Percentiles rank a stretch among this genome's conserved stretches.
Evolutionary conservation across 148 eudicot genomes (phyloP).

Genomic region (Vaccinium vitisidaea): DNA sequence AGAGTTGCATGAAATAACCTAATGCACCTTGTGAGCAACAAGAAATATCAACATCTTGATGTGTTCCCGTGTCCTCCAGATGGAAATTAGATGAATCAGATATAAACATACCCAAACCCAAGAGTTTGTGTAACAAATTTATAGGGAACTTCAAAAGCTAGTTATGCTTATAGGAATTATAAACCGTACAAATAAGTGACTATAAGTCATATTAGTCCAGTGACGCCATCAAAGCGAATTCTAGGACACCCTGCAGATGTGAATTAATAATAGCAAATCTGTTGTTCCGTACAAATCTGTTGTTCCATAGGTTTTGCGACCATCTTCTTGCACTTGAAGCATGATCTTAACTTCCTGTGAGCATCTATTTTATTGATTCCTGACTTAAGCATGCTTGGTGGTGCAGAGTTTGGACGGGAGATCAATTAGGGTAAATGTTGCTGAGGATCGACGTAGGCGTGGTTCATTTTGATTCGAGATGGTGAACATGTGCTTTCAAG

Average conservation of each 20-base stretch:
- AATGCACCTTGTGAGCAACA: background rate
- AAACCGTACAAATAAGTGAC: no score
- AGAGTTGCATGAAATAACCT: no score
- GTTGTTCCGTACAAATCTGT: no score
- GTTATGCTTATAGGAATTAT: background rate
- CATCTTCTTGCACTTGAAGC: background rate
- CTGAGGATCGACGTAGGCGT: constrained; percentile 66
- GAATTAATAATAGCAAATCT: background rate
- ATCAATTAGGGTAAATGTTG: constrained; percentile 66
- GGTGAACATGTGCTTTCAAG: background rate
- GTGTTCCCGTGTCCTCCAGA: background rate
- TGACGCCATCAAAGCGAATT: background rate
- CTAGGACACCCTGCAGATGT: background rate
- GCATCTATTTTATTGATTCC: background rate
- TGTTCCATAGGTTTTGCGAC: background rate
- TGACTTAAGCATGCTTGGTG: constrained; percentile 8
- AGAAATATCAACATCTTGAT: background rate
- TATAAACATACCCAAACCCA: background rate
- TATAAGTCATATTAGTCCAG: no score
- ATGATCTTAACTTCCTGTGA: background rate
- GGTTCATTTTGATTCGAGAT: constrained; percentile 28
- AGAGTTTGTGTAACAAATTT: background rate
- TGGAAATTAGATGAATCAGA: background rate
- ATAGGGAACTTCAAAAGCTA: background rate
- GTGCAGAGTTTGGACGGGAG: constrained; percentile 70